Percentiles rank a stretch among this genome's conserved stretches.
phyloP scores from a whole-genome alignment of 371 early-diverging fungal genomes.

The Mucor mucedo region DNA sequence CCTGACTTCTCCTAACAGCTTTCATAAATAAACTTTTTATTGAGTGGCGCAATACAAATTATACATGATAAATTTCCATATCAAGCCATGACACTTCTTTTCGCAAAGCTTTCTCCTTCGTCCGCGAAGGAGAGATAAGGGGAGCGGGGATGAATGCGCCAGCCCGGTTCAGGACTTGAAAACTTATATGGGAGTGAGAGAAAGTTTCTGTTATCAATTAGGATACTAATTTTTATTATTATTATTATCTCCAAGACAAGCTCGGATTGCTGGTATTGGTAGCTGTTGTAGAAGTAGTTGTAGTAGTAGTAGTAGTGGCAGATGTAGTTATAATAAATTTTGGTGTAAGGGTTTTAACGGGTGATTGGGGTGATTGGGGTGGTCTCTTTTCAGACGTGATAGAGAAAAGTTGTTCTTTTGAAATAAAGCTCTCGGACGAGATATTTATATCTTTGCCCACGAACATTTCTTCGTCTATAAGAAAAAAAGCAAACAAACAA shows the following conservation, averaged over 20 bases:
- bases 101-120: too few species aligned
- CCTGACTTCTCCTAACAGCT: too few species aligned
- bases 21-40: too few species aligned
- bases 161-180: too few species aligned
- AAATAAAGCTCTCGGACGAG: conserved; percentile 24
- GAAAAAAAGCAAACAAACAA: not conserved
- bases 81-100: too few species aligned
- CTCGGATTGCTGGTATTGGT: not conserved
- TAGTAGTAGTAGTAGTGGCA: not conserved
- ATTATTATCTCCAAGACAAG: conserved; percentile 4
- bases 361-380: not conserved
- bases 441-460: conserved; percentile 27
- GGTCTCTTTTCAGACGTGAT: not conserved
- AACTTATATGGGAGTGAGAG: too few species aligned
- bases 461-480: conserved; percentile 24
- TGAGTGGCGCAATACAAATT: too few species aligned
- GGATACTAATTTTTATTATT: too few species aligned
- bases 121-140: too few species aligned
- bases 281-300: not conserved
- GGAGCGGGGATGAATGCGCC: too few species aligned
- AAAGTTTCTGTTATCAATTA: too few species aligned
- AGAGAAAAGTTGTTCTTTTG: conserved; percentile 23
- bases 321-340: not conserved
- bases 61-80: too few species aligned
- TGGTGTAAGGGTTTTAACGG: not conserved